These are phyloP conservation scores for Debaryomyces tyrocola DNA, from an alignment of 805 yeast species.

Conservation along the genomic window DNA sequence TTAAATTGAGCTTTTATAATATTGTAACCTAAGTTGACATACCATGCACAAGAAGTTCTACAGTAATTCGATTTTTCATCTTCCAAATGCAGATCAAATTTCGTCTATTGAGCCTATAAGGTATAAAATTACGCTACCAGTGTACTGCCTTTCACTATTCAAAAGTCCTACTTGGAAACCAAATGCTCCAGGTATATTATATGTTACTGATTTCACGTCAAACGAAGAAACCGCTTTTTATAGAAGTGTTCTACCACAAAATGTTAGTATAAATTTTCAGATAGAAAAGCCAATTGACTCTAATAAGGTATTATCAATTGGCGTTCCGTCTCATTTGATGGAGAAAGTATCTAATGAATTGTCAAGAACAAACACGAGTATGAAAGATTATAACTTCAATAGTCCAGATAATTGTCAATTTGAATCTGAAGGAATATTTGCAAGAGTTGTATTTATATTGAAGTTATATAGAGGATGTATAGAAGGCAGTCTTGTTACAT, in stretches of 20 bases:
- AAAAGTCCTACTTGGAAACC: slow-evolving; percentile 8
- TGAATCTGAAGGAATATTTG: slow-evolving; percentile 10
- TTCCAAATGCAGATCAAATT: slow-evolving; percentile 6
- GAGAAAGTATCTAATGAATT: slow-evolving; percentile 3
- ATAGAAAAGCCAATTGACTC: slow-evolving; percentile 3
- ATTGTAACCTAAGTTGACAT: background rate
- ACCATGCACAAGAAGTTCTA: background rate
- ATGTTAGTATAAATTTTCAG: slow-evolving; percentile 2
- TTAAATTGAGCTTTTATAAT: background rate
- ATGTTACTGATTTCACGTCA: slow-evolving; percentile 13
- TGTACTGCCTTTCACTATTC: slow-evolving; percentile 9
- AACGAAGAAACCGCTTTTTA: slow-evolving; percentile 4
- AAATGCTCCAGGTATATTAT: slow-evolving; percentile 10
- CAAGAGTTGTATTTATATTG: slow-evolving; percentile 7
- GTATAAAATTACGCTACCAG: slow-evolving; percentile 11
- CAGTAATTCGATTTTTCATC: slow-evolving; percentile 3
- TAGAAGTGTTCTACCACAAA: slow-evolving; percentile 1
- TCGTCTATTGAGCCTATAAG: background rate
- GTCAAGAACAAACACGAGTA: slow-evolving; percentile 1
- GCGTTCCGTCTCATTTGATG: slow-evolving; percentile 6
- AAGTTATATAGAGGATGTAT: slow-evolving; percentile 9
- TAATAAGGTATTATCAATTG: slow-evolving; percentile 6
- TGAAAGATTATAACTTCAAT: slow-evolving; percentile 7
- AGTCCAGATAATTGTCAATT: slow-evolving; percentile 7
- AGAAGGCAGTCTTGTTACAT: slow-evolving; percentile 8